These are phyloP conservation scores for Hymenoscyphus fraxineus DNA, from an alignment of 2,329 filamentous ascomycete genomes.

Conservation along the genomic window DNA sequence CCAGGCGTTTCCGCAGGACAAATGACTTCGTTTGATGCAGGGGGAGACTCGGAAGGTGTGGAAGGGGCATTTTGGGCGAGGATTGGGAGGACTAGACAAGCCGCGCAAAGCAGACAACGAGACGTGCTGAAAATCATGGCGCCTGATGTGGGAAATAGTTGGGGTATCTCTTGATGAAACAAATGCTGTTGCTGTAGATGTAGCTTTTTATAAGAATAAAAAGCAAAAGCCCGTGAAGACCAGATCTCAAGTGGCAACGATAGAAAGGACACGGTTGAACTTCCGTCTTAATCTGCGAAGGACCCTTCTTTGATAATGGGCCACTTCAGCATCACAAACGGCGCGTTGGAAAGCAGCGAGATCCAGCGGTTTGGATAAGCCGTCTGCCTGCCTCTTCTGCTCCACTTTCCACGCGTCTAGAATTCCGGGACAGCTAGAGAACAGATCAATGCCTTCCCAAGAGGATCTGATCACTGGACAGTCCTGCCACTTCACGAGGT, in stretches of 20 bases:
- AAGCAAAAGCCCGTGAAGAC: conserved; percentile 10
- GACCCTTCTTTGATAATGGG: conserved; percentile 27
- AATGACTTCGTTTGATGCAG: conserved; percentile 52
- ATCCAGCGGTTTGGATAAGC: conserved; percentile 32
- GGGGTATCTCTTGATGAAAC: not conserved
- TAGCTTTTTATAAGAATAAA: conserved; percentile 2
- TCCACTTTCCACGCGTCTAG: conserved; percentile 31
- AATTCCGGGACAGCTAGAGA: conserved; percentile 25
- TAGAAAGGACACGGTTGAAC: conserved; percentile 30
- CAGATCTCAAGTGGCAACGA: conserved; percentile 24
- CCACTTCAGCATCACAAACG: conserved; percentile 25
- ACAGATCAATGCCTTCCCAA: conserved; percentile 31
- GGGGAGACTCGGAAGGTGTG: conserved; percentile 21
- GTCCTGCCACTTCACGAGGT: conserved; percentile 35
- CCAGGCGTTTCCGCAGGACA: conserved; percentile 57
- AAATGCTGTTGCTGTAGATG: not conserved
- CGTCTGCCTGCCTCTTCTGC: conserved; percentile 29
- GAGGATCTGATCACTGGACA: conserved; percentile 33
- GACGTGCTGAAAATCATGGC: conserved; percentile 25
- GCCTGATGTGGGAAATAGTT: conserved; percentile 2
- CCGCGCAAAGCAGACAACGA: conserved; percentile 22
- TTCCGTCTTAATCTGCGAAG: conserved; percentile 31
- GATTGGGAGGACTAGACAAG: conserved; percentile 25
- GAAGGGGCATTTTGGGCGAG: conserved; percentile 24
- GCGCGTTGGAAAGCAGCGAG: conserved; percentile 29